A percentile compares a stretch with the other conserved stretches of the same genome.
Conservation (phyloP, 257 asterid genomes). For the Cruciata laevipes region DNA sequence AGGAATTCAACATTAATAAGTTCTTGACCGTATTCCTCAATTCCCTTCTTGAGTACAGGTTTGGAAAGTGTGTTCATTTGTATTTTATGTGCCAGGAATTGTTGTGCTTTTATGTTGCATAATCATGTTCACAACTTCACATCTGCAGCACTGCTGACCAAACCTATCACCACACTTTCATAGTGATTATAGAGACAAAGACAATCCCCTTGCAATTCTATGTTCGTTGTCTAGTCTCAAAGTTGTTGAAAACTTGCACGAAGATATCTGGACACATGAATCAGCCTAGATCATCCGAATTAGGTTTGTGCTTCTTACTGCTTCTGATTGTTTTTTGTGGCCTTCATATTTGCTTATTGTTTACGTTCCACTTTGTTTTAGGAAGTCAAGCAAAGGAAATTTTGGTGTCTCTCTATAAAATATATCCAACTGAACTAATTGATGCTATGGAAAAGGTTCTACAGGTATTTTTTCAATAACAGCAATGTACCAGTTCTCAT, state of each 20-base stretch:
- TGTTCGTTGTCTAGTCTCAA: slow-evolving; percentile 40
- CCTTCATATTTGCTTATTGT: slow-evolving; percentile 1
- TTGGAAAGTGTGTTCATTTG: slow-evolving; percentile 16
- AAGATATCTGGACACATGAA: slow-evolving; percentile 37
- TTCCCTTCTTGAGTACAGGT: slow-evolving; percentile 81
- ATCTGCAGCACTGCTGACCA: slow-evolving; percentile 60
- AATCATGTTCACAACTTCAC: slow-evolving; percentile 4
- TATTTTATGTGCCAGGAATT: not conserved
- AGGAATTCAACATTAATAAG: slow-evolving; percentile 70
- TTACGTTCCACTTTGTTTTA: slow-evolving; percentile 13
- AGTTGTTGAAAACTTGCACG: slow-evolving; percentile 39
- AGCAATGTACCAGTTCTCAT: not conserved
- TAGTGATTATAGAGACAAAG: slow-evolving; percentile 44
- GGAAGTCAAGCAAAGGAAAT: slow-evolving; percentile 51
- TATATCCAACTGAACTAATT: slow-evolving; percentile 65
- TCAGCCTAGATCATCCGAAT: slow-evolving; percentile 31
- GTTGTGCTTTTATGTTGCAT: not conserved
- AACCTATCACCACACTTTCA: slow-evolving; percentile 32
- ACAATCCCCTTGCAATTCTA: slow-evolving; percentile 50
- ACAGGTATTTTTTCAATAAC: slow-evolving; percentile 39
- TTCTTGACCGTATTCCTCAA: slow-evolving; percentile 61
- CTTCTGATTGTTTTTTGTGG: not conserved
- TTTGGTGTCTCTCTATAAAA: slow-evolving; percentile 48
- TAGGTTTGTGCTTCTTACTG: slow-evolving; percentile 39
- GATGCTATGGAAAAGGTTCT: slow-evolving; percentile 46